Evolutionary conservation across 768 basidiomycete species (phyloP).

Genomic region (Mycena polygramma): DNA sequence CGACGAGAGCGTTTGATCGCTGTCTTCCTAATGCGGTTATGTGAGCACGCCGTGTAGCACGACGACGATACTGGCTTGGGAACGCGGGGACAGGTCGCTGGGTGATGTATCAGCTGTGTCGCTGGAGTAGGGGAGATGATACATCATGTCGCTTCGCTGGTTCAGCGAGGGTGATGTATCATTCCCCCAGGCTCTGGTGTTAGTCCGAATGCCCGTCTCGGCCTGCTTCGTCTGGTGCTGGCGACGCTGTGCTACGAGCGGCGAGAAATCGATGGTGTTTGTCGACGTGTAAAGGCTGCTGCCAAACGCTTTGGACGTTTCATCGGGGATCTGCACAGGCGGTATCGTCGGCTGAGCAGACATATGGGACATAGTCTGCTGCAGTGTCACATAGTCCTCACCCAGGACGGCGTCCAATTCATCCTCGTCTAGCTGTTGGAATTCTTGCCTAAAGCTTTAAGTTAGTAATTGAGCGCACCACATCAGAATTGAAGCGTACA

Average conservation of each 20-base stretch:
- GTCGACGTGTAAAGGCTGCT: background rate
- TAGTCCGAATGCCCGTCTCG: background rate
- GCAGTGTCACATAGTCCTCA: background rate
- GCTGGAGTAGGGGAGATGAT: too few relatives aligned
- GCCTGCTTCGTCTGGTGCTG: slow-evolving; percentile 11
- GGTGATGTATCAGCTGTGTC: too few relatives aligned
- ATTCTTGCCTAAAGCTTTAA: background rate
- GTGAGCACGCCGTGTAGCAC: too few relatives aligned
- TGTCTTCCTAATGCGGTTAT: too few relatives aligned
- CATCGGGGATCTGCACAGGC: background rate
- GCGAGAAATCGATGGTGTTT: slow-evolving; percentile 3
- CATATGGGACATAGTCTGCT: background rate
- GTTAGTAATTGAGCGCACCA: background rate
- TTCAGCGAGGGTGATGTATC: too few relatives aligned
- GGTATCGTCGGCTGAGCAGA: background rate
- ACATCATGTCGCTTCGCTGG: too few relatives aligned
- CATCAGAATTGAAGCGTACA: background rate
- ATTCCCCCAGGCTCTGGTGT: too few relatives aligned
- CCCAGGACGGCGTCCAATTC: slow-evolving; percentile 1
- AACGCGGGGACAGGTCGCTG: too few relatives aligned
- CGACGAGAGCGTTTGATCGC: too few relatives aligned
- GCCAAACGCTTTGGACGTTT: slow-evolving; percentile 3
- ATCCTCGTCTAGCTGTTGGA: background rate
- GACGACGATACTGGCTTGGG: too few relatives aligned
- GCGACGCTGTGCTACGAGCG: background rate